Evolutionary conservation across 2,329 filamentous ascomycete species (phyloP), one percentile per base, ranked within the genome.

Genomic region (Fusarium hainanense): DNA sequence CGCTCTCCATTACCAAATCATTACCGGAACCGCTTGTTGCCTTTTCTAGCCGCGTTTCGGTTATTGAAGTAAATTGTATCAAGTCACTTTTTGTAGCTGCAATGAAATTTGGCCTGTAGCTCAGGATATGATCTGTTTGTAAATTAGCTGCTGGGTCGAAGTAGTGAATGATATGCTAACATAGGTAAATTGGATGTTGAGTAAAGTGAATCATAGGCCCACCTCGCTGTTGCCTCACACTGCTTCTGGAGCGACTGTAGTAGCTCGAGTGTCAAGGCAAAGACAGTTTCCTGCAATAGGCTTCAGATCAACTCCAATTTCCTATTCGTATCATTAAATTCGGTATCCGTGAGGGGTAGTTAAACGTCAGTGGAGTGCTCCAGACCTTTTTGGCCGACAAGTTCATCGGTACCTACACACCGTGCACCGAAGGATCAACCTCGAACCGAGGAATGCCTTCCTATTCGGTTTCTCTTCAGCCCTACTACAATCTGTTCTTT

Each of bases 11-110:
- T 66, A 52, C 68, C 61, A 64, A 70, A 71, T 54, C 54, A 70
- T 65, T 68, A 48, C 65, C 58, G 63, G 54, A 67, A 58, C 73
- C 73, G 70, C 54, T 56, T 63, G 55, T 75, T 75, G 54, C 73
- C 73, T 75, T 66, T 62, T 60, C 63, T 75, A 75, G 64, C 73
- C 73, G 73, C 50, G 49, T 49, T 34, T 62, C 58, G 37, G 54
- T 60, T 61, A 69, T 63, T 23, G 16, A 52, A 48, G 59, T 34
- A 58, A 34, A 46, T 60, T 20, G 41, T 48, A 51, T 63, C n/a
- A 23, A 63, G 37, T 66, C 34, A 54, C 66, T 72, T 65, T 55
- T 66, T 54, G 41, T 18, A 30, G 44, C 61, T 70, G 42, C 58
- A 68, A 70, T 70, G 68, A 73, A 28, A 28, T 28, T 28, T 6